Base-by-base conservation (phyloP, 306 rosid species). In the Spatholobus suberectus region DNA sequence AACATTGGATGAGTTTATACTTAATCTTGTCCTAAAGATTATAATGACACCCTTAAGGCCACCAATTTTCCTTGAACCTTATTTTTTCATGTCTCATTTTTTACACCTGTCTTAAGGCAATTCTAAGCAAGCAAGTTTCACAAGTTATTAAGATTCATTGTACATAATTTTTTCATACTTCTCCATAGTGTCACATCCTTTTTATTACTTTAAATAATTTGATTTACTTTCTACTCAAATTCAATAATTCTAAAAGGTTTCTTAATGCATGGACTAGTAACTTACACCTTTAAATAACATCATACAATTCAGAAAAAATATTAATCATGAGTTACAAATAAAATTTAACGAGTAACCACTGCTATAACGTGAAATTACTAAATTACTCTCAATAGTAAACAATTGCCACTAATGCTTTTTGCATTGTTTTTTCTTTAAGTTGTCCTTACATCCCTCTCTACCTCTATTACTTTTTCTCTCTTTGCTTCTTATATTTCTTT, bases 11-110 rank as follows among this genome's bases (percentile, higher is more conserved):
- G 23, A 38, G 24, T 54, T 9, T 46, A 26, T 26, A 49, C 75
- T 12, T 23, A 46, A 23, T 76, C 32, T 2, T 24, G 20, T 26
- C 15, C 7, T 13, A 1, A 69, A 70, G 14, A 26, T n/a, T 67
- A 43, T 38, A 61, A 69, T 73, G 47, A 74, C 81, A 66, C 23
- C 54, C 65, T 76, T 65, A 14, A 81, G 68, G 68, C 5, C 35
- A 14, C 61, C 41, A 37, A 70, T 38, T 86, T 62, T 44, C 9
- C 70, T 32, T 3, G 24, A 11, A 61, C 40, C 20, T 61, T 27
- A 63, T 32, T 32, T 32, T 29, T 29, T 32, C 23, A 63, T 29
- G 41, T 15, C 21, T 13, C 18, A 8, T 17, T 7, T 2, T 14
- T 29, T 13, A 15, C 18, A 61, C 40, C 11, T 27, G 17, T 61